Evolutionary conservation across 2,329 filamentous ascomycete genomes (phyloP).

Genomic region (Talaromyces verruculosus): DNA sequence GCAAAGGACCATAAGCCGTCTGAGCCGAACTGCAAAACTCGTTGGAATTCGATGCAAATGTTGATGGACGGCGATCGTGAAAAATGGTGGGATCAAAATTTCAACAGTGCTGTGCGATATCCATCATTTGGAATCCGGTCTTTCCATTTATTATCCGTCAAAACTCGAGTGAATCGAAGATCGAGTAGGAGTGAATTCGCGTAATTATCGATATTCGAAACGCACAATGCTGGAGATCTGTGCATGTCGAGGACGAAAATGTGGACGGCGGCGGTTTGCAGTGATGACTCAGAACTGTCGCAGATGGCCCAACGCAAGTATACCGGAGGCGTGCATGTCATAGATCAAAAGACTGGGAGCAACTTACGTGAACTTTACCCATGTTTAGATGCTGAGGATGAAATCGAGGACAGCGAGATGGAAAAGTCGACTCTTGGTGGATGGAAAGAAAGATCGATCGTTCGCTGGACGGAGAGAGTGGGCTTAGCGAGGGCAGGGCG

Average conservation of each 20-base stretch:
- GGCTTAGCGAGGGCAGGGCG: constrained; percentile 2
- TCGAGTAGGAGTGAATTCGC: not conserved
- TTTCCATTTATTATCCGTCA: not conserved
- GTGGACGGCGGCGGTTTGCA: not conserved
- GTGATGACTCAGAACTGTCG: constrained; percentile 6
- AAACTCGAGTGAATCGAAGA: not conserved
- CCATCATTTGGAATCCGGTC: not conserved
- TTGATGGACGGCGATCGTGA: not conserved
- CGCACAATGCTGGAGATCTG: not conserved
- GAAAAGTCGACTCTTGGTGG: constrained; percentile 11
- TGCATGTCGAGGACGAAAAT: not conserved
- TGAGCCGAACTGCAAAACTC: not conserved
- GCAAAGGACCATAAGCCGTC: not conserved
- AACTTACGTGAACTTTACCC: constrained; percentile 24
- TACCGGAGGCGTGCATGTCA: not conserved
- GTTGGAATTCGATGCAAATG: not conserved
- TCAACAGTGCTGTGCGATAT: not conserved
- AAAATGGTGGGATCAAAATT: not conserved
- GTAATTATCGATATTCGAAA: not conserved
- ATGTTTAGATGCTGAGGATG: constrained; percentile 17
- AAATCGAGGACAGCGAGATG: constrained; percentile 14
- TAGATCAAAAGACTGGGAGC: not conserved
- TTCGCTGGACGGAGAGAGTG: not conserved
- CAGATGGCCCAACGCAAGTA: not conserved
- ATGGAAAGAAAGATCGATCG: not conserved